Evolutionary conservation across 2,329 filamentous ascomycete species (phyloP).

Genomic region (Aureobasidium pullulans): DNA sequence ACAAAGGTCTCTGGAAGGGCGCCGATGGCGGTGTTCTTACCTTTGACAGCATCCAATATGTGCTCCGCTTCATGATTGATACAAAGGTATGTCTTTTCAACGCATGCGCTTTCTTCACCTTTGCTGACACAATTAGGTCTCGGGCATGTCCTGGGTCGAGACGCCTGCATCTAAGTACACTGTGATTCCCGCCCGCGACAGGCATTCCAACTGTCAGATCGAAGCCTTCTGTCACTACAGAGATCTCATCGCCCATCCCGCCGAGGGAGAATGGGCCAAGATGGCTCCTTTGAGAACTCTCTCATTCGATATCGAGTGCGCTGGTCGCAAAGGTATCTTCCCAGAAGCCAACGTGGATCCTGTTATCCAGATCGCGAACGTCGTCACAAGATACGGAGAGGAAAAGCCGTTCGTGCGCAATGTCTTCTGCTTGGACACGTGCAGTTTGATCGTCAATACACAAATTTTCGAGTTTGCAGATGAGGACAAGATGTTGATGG

Average conservation of each 20-base stretch:
- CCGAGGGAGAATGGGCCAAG: conserved; percentile 93
- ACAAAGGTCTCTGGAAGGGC: conserved; percentile 80
- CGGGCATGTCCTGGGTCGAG: conserved; percentile 97
- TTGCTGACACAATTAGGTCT: conserved; percentile 47
- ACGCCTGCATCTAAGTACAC: conserved; percentile 66
- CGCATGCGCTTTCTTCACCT: background rate
- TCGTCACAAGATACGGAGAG: conserved; percentile 91
- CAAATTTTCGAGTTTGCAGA: conserved; percentile 76
- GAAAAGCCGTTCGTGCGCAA: conserved; percentile 93
- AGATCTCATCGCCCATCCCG: conserved; percentile 77
- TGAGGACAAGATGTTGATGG: conserved; percentile 84
- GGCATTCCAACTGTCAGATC: conserved; percentile 92
- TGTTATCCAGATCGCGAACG: conserved; percentile 95
- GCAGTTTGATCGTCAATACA: conserved; percentile 89
- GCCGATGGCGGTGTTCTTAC: conserved; percentile 69
- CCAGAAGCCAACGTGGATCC: conserved; percentile 87
- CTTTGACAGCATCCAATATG: conserved; percentile 93
- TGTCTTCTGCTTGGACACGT: conserved; percentile 89
- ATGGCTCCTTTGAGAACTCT: conserved; percentile 90
- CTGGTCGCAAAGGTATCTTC: conserved; percentile 94
- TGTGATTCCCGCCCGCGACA: conserved; percentile 56
- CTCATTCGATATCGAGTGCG: conserved; percentile 98
- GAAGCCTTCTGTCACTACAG: conserved; percentile 79
- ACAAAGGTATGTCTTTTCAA: conserved; percentile 54
- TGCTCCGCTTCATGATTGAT: conserved; percentile 96